Evolutionary conservation across 2,329 filamentous ascomycete species (phyloP), one percentile per base, ranked within the genome.

Genomic region (Penicillium sp.): DNA sequence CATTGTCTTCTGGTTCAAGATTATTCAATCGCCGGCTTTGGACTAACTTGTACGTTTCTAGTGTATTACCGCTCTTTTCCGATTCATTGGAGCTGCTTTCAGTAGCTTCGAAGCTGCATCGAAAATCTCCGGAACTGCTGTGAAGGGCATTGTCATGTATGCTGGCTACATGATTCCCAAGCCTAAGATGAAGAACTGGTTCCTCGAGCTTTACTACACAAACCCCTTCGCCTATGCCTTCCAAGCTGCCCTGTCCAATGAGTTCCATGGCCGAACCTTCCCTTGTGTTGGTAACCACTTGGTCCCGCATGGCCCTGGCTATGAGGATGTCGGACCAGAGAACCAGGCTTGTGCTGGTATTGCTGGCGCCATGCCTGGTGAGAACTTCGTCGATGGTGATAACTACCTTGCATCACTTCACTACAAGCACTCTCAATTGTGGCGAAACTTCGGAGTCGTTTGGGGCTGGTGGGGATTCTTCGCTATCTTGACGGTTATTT

Each of bases 381-480:
- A 77, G 11, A 73, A 72, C 1, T 76, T 62, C 6, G 69, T 86
- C 3, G 78, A 70, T 4, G 84, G 84, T 0, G 82, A 85, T 32
- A 68, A 79, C 10, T 87, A 87, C 49, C 71, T 87, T 0, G 63
- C 60, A 0, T 79, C 77, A 1, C 70, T 87, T 0, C 80, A 80
- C 0, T 85, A 82, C 66, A 73, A 71, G 14, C 69, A 79, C 35
- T 60, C 61, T 0, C 75, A 83, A 34, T 47, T 84, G 1, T 85
- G 82, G 82, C 70, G 81, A 7, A 84, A 85, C 65, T 79, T 84
- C 53, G 82, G 81, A 2, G 81, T 84, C 38, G 59, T 86, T 26
- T 84, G 82, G 76, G 83, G 76, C 0, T 87, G 78, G 77, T 87
- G 84, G 82, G 76, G 69, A 4, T 67, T 86, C 0, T 87, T 80